These are phyloP conservation scores for Rutstroemia sydowiana DNA, from an alignment of 2,329 filamentous ascomycete species.

Conservation along the genomic window DNA sequence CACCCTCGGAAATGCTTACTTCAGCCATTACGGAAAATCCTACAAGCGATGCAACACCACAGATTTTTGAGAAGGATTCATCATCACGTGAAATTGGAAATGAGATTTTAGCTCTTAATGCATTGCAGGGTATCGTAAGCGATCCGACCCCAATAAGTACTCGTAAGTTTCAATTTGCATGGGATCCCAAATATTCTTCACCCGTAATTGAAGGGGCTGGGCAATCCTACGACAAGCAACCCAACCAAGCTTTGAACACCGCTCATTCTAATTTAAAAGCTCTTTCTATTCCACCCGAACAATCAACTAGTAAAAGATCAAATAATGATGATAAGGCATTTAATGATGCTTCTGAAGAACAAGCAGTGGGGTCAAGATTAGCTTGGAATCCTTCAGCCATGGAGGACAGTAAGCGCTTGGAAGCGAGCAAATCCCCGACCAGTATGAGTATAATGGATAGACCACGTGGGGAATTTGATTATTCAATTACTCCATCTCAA, in stretches of 20 bases:
- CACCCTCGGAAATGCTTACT: constrained; percentile 1
- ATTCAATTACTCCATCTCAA: neutral
- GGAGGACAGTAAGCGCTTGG: neutral
- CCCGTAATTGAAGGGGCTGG: constrained; percentile 34
- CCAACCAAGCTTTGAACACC: constrained; percentile 1
- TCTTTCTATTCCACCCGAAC: neutral
- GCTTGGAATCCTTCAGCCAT: neutral
- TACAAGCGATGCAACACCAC: neutral
- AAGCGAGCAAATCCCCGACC: neutral
- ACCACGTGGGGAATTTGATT: constrained; percentile 15
- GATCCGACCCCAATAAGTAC: constrained; percentile 30
- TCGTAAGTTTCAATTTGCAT: constrained; percentile 32
- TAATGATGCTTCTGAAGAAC: constrained; percentile 20
- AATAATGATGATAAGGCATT: constrained; percentile 19
- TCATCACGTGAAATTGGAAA: constrained; percentile 7
- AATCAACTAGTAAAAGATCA: constrained; percentile 16
- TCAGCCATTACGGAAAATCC: neutral
- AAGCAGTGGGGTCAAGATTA: no score
- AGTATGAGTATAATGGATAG: constrained; percentile 19
- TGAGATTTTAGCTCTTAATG: constrained; percentile 14
- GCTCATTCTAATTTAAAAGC: neutral
- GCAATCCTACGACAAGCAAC: constrained; percentile 23
- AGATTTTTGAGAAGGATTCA: constrained; percentile 1
- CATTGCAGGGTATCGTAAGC: neutral
- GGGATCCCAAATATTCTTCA: constrained; percentile 31